Percentiles rank a stretch among this genome's conserved stretches.
Evolutionary conservation across 2,329 filamentous ascomycete genomes (phyloP).

Genomic region (Drechslerella dactyloides): DNA sequence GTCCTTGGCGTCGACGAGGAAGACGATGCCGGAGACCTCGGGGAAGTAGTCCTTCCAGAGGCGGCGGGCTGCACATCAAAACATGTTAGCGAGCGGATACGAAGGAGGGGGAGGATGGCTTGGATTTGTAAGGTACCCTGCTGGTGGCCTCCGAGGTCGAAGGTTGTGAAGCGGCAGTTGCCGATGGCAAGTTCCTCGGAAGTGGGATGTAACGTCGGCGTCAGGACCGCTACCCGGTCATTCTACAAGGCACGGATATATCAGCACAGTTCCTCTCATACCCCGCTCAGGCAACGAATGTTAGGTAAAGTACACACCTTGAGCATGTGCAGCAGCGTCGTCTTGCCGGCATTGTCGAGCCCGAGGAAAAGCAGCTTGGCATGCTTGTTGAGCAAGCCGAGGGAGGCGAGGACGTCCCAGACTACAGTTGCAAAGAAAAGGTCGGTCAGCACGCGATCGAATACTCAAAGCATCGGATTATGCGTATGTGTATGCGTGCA

Average conservation of each 20-base stretch:
- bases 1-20: conserved; percentile 97
- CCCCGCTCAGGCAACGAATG: conserved; percentile 15
- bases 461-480: not conserved
- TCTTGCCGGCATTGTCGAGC: conserved; percentile 94
- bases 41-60: conserved; percentile 98
- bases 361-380: conserved; percentile 93
- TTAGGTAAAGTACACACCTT: conserved; percentile 67
- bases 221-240: conserved; percentile 87
- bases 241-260: conserved; percentile 65
- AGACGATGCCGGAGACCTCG: conserved; percentile 94
- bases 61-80: conserved; percentile 70
- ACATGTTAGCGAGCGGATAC: conserved; percentile 6
- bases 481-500: conserved; percentile 10
- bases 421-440: conserved; percentile 63
- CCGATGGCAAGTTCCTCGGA: conserved; percentile 92
- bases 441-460: conserved; percentile 22
- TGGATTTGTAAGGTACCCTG: conserved; percentile 67
- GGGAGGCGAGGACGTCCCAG: conserved; percentile 85
- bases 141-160: conserved; percentile 90
- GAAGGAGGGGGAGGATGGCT: conserved; percentile 18
- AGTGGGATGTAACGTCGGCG: conserved; percentile 89
- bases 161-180: conserved; percentile 92
- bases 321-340: conserved; percentile 90
- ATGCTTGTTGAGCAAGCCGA: conserved; percentile 92
- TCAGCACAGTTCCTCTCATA: conserved; percentile 22